Percentiles rank a stretch among this genome's conserved stretches.
phyloP scores from a whole-genome alignment of 768 basidiomycete genomes.

The Lyophyllum atratum region DNA sequence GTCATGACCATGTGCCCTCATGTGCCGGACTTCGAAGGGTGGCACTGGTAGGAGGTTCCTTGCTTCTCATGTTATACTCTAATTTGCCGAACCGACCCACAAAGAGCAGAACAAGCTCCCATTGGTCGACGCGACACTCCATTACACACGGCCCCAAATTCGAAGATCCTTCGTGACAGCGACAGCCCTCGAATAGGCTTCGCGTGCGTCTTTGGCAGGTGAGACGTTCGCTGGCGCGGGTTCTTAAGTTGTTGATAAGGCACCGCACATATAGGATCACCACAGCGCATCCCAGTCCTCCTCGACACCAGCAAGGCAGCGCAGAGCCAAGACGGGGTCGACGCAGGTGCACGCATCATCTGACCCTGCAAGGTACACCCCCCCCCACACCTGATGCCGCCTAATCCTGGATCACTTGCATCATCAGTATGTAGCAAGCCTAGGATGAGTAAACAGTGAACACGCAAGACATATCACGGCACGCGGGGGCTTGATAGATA shows the following conservation, averaged over 20 bases:
- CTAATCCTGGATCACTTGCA: background rate
- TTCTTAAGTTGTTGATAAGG: slow-evolving; percentile 4
- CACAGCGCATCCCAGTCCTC: background rate
- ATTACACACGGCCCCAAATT: background rate
- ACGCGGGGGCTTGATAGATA: background rate
- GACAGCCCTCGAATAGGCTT: background rate
- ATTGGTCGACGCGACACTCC: background rate
- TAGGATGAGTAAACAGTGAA: background rate
- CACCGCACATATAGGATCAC: background rate
- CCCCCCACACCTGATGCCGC: background rate
- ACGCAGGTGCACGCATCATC: background rate
- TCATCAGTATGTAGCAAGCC: background rate
- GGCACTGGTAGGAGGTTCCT: background rate
- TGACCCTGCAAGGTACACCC: background rate
- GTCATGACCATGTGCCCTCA: background rate
- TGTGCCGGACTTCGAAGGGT: background rate
- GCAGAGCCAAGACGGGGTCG: background rate
- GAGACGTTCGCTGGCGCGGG: background rate
- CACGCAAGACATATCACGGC: background rate
- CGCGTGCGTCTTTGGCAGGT: background rate
- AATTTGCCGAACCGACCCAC: background rate
- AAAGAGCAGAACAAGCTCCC: background rate
- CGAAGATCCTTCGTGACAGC: background rate
- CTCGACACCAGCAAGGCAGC: background rate
- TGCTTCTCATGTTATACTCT: background rate